Base-by-base conservation (phyloP, 2,329 filamentous ascomycete species). In the Aspergillus novofumigatus region DNA sequence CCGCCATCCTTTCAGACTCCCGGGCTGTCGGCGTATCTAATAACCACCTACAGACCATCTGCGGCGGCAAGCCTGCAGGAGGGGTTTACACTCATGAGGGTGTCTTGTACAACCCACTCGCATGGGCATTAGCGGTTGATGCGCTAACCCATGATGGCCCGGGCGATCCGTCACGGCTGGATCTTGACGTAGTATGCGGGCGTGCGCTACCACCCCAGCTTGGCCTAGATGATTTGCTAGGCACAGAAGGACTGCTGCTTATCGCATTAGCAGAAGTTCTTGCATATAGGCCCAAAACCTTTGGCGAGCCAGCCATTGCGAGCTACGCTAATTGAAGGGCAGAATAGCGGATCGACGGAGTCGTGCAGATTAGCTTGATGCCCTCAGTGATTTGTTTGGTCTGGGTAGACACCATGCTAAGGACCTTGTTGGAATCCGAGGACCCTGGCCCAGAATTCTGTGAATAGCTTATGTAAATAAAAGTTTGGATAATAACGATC, bases 21-120 rank as follows among this genome's bases (percentile, higher is more conserved):
- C 73, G 75, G 4, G 67, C 65, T 4, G 76, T 81, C 3, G 81
- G 78, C 2, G 80, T 80, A 35, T 76, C 78, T 0, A 83, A 83
- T 64, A 77, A 75, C 47, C 77, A 83, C 53, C 67, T 83, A 0
- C 80, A 84, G 56, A 55, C 59, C 49, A 64, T 77, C 1, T 83
- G 80, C 62, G 59, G 67, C 0, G 69, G 66, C 6, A 49, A 59
- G 44, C 58, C 59, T 0, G 80, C 76, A 0, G 80, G 79, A 2
- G 65, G 68, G 0, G 68, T 82, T 49, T 82, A 81, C 64, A 77
- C 75, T 0, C 81, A 84, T 59, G 80, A 82, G 57, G 77, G 77
- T 3, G 70, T 80, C 35, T 69, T 84, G 45, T 81, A 77, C 61
- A 80, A 83, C 58, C 75, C 79, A 0, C 67, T 83, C 25, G 50